Evolutionary conservation across 2,329 filamentous ascomycete species (phyloP), one percentile per base, ranked within the genome.

Genomic region (Colletotrichum sp.): DNA sequence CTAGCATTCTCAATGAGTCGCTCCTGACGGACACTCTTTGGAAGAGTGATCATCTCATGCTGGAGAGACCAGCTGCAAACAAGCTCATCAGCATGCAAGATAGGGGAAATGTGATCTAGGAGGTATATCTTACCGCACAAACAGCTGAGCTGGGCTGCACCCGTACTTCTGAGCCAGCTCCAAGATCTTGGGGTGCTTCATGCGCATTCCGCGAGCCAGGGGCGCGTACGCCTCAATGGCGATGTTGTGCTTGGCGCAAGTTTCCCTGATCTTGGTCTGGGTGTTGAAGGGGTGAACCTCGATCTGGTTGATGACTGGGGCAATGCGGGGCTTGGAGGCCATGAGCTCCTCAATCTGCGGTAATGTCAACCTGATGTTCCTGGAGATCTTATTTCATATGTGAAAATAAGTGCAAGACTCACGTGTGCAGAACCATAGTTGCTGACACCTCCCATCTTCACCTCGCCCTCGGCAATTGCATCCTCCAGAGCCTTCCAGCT

Each of bases 241-340:
- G 73, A 97, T 96, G 49, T 87, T 86, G 78, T 96, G 87, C 76
- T 90, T 86, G 72, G 91, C 88, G 81, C 95, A 95, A 79, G 91
- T 92, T 15, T 89, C 88, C 1, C 92, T 90, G 77, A 97, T 95
- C 49, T 89, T 88, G 0, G 87, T 88, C 69, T 93, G 91, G 3
- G 94, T 95, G 82, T 96, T 95, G 89, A 96, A 97, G 0, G 94
- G 95, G 77, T 96, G 94, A 3, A 96, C 90, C 83, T 96, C 94
- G 80, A 96, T 93, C 85, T 97, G 95, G 80, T 96, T 96, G 67
- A 96, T 91, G 2, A 92, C 90, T 0, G 95, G 95, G 12, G 87
- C 83, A 62, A 94, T 89, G 1, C 88, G 88, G 0, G 93, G 92
- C 13, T 90, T 90, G 0, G 89, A 89, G 3, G 88, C 88, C 80